Conservation (phyloP, 371 early-diverging fungal species). For the Smittium mucronatum region DNA sequence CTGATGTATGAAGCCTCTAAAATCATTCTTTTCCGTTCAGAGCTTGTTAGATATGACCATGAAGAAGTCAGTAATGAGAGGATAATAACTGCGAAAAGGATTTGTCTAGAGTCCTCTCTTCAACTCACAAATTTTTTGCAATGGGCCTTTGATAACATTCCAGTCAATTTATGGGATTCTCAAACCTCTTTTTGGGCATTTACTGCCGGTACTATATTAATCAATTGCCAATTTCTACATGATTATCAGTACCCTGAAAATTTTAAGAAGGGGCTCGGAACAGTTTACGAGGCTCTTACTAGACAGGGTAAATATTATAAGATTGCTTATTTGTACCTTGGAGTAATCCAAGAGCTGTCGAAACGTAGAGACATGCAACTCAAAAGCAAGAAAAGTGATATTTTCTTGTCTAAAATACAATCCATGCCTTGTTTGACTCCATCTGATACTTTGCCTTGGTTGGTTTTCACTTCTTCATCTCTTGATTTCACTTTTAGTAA, state of each 20-base stretch:
- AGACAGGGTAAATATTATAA: neutral
- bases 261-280: neutral
- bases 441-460: slow-evolving; percentile 2
- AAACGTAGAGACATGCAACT: neutral
- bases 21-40: slow-evolving; percentile 33
- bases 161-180: slow-evolving; percentile 34
- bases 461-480: slow-evolving; percentile 2
- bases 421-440: neutral
- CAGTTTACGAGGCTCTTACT: neutral
- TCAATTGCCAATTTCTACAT: slow-evolving; percentile 16
- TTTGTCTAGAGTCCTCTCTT: slow-evolving; percentile 31
- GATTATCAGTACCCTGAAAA: neutral
- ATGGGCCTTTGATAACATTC: slow-evolving; percentile 30
- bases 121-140: slow-evolving; percentile 28
- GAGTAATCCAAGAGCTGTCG: slow-evolving; percentile 5
- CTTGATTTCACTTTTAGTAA: slow-evolving; percentile 4
- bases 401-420: neutral
- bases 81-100: slow-evolving; percentile 23
- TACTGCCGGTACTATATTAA: slow-evolving; percentile 31
- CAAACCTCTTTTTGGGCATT: slow-evolving; percentile 31
- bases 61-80: slow-evolving; percentile 19
- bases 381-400: neutral
- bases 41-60: slow-evolving; percentile 29
- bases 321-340: neutral
- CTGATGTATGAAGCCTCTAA: slow-evolving; percentile 31